Base-by-base conservation (phyloP, 192 early-diverging fungal genomes). In the Cladochytrium replicatum region DNA sequence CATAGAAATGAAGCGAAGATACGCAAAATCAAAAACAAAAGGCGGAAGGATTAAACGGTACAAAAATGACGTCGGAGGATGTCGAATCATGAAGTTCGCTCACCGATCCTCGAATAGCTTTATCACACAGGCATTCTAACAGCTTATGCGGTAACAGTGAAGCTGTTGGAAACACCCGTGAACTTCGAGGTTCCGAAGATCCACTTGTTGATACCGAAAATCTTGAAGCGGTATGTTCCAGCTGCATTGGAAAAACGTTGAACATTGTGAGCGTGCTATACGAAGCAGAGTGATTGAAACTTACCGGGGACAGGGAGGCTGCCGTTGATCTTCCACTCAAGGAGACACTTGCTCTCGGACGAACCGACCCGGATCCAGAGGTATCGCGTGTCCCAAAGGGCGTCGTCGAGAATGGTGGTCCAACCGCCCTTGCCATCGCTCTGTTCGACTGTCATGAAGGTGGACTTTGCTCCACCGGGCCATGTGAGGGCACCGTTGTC, bases 311-410 rank as follows among this genome's bases (percentile, higher is more conserved):
- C 55, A 3, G 37, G 21, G 6, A 50, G 43, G 3, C 61, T 66
- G 29, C 42, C 43, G 7, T 55, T 55, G 15, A 71, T 43, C 3
- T 34, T 47, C 69, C 69, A 71, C n/a, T 43, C 42, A 3, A 69
- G 27, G 11, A 29, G 31, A 39, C 69, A 70, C 22, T 46, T 34
- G 38, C 57, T 60, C 19, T 57, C 65, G 3, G 66, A 37, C n/a
- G 55, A 44, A 1, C 67, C 71, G 22, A 46, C 39, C 17, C 71
- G 37, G 5, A 27, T 50, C 71, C 71, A 73, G 15, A 26, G 6
- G 27, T 48, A 69, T 30, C 55, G 65, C 9, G 65, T 73, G 55
- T 73, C 71, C 66, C 66, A 69, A 6, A 39, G 46, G 6, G 46
- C 60, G 39, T 73, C 71, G 27, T 57, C 55, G 50, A 69, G 29